Conservation (phyloP, 2,329 filamentous ascomycete species). For the Beauveria sp. region DNA sequence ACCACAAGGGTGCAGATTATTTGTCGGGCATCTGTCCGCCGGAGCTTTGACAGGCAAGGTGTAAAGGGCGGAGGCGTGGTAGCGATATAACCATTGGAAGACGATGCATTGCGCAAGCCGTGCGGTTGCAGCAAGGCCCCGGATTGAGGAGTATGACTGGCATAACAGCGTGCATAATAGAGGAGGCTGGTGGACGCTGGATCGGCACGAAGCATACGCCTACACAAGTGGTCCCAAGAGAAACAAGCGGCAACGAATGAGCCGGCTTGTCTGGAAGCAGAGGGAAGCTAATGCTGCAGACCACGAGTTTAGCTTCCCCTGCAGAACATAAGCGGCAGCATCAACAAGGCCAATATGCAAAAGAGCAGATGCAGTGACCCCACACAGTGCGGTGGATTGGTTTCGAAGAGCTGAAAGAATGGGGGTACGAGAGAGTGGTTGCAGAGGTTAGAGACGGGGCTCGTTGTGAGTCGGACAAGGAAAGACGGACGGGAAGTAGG, state of each 20-base stretch:
- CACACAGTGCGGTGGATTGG: background rate
- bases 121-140: background rate
- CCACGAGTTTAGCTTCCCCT: background rate
- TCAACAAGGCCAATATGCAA: background rate
- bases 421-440: background rate
- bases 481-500: background rate
- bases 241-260: background rate
- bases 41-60: background rate
- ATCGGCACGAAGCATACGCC: background rate
- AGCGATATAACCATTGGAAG: background rate
- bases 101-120: background rate
- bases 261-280: background rate
- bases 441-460: background rate
- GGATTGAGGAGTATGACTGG: slow-evolving; percentile 2
- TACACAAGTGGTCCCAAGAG: background rate
- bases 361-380: background rate
- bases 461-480: background rate
- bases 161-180: slow-evolving; percentile 1
- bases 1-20: background rate
- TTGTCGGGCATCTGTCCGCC: background rate
- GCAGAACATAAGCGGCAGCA: background rate
- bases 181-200: background rate
- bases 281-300: slow-evolving; percentile 3
- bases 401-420: background rate
- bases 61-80: background rate